Evolutionary conservation across 306 rosid genomes (phyloP).

Genomic region (Ormosia emarginata): DNA sequence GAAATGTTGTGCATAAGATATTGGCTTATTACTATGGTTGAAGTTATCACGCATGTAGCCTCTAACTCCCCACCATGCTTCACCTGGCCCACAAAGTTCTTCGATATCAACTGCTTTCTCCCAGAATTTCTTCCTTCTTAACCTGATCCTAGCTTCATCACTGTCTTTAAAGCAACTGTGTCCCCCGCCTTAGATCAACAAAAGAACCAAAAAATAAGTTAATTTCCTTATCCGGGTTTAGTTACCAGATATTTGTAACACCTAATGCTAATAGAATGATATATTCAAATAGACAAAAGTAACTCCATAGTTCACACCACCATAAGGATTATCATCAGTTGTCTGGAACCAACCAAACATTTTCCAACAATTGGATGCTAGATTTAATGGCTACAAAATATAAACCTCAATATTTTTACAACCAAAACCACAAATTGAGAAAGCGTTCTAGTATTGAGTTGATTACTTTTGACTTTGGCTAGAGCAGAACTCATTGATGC

Average conservation of each 20-base stretch:
- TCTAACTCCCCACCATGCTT: conserved; percentile 98
- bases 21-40: conserved; percentile 71
- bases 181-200: conserved; percentile 78
- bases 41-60: conserved; percentile 89
- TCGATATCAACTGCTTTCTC: conserved; percentile 80
- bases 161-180: conserved; percentile 96
- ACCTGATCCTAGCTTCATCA: conserved; percentile 92
- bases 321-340: neutral
- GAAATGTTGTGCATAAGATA: conserved; percentile 68
- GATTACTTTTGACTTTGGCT: neutral
- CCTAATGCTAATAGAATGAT: neutral
- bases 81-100: conserved; percentile 92
- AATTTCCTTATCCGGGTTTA: neutral
- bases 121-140: conserved; percentile 78
- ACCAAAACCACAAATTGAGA: conserved; percentile 3
- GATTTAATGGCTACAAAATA: neutral
- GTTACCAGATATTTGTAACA: neutral
- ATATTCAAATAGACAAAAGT: neutral
- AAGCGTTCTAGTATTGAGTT: conserved; percentile 1
- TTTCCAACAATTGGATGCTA: conserved; percentile 8
- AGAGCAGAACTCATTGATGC: neutral
- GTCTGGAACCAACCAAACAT: conserved; percentile 2
- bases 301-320: neutral
- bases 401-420: neutral
- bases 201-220: conserved; percentile 9